Evolutionary conservation across 2,329 filamentous ascomycete genomes (phyloP).

Genomic region (Biscogniauxia mediterranea): DNA sequence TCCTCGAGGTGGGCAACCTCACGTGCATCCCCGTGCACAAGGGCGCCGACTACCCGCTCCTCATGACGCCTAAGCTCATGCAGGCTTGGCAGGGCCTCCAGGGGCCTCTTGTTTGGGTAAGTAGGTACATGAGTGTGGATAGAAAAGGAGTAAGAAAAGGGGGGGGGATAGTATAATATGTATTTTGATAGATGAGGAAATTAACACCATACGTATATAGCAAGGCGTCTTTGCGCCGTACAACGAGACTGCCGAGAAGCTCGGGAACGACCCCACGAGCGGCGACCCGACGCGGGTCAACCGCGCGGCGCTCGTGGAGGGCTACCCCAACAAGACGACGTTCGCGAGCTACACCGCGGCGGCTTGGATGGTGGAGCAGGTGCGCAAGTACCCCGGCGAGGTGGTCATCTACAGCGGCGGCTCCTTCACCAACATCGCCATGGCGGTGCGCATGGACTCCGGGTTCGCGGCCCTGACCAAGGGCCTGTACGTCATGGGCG

Average conservation of each 20-base stretch:
- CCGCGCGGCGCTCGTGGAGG: conserved; percentile 42
- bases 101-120: conserved; percentile 43
- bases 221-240: conserved; percentile 43
- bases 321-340: conserved; percentile 45
- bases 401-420: conserved; percentile 48
- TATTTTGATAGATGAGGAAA: background rate
- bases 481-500: conserved; percentile 49
- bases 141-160: background rate
- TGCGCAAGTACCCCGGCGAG: conserved; percentile 48
- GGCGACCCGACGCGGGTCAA: conserved; percentile 42
- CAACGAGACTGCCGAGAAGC: conserved; percentile 41
- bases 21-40: conserved; percentile 48
- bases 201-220: conserved; percentile 17
- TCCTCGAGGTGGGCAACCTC: conserved; percentile 44
- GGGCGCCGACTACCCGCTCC: conserved; percentile 45
- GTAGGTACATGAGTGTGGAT: conserved; percentile 20
- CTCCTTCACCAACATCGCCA: conserved; percentile 47
- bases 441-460: conserved; percentile 45
- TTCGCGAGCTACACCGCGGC: conserved; percentile 40
- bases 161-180: too few species aligned
- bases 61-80: conserved; percentile 44
- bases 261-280: conserved; percentile 44
- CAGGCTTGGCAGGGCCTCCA: conserved; percentile 44
- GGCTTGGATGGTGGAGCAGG: conserved; percentile 46
- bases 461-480: conserved; percentile 45